Evolutionary conservation across 2,329 filamentous ascomycete species (phyloP).

Genomic region (Achaetomium macrosporum): DNA sequence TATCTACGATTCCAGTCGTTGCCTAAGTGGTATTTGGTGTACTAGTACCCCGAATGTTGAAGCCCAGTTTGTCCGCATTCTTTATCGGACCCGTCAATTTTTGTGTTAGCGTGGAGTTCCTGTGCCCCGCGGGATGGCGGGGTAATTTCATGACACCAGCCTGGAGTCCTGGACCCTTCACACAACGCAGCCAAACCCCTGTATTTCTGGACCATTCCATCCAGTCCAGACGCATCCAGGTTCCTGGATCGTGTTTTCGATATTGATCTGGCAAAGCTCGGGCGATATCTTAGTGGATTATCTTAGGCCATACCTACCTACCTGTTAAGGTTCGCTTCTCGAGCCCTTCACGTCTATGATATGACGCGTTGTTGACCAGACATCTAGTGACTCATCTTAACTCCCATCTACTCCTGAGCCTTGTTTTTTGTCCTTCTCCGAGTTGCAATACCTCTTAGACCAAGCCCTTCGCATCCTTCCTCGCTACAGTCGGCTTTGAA

Average conservation of each 20-base stretch:
- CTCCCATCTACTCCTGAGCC: background rate
- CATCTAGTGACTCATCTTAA: background rate
- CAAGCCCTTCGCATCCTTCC: background rate
- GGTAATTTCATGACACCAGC: conserved; percentile 6
- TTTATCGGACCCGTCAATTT: background rate
- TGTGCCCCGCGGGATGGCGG: conserved; percentile 4
- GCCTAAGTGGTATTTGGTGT: background rate
- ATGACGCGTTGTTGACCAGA: no score
- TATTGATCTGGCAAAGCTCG: background rate
- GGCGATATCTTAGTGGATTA: conserved; percentile 5
- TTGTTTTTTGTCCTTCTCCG: background rate
- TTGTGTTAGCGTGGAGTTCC: conserved; percentile 3
- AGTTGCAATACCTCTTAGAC: conserved; percentile 6
- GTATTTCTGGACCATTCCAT: conserved; percentile 9
- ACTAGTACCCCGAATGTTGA: background rate
- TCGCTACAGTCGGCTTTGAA: conserved; percentile 4
- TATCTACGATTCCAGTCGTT: background rate
- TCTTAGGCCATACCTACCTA: background rate
- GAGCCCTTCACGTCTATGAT: no score
- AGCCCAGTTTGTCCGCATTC: background rate
- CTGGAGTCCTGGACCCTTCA: background rate
- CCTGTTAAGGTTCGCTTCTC: background rate
- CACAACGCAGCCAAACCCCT: background rate
- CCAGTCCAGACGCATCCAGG: background rate
- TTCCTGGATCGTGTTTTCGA: background rate